phyloP scores from a whole-genome alignment of 2,329 filamentous ascomycete species.

The Huntiella omanensis region DNA sequence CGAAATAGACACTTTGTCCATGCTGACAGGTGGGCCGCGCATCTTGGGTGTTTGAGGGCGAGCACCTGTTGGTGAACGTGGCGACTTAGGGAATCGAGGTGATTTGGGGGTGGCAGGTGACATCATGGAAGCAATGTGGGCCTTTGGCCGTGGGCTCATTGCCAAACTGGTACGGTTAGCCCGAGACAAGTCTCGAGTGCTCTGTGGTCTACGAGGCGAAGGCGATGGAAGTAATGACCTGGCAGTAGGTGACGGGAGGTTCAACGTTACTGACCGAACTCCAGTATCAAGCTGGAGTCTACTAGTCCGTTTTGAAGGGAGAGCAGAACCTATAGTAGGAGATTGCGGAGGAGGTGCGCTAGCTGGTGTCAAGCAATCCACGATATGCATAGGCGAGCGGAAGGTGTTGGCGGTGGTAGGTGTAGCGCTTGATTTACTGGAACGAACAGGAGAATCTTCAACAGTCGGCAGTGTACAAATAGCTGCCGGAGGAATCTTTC shows the following conservation, averaged over 20 bases:
- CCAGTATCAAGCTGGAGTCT: background rate
- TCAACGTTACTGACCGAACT: background rate
- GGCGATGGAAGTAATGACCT: background rate
- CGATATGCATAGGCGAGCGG: background rate
- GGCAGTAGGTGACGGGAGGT: constrained; percentile 1
- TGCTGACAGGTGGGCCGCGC: constrained; percentile 12
- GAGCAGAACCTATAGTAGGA: background rate
- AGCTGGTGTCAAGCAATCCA: background rate
- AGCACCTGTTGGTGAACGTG: background rate
- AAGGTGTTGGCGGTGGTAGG: background rate
- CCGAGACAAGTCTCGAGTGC: background rate
- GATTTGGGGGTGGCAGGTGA: background rate
- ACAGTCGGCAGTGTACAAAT: constrained; percentile 5
- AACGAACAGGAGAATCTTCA: constrained; percentile 2
- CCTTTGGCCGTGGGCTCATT: background rate
- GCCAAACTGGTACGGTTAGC: background rate
- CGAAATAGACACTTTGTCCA: constrained; percentile 4
- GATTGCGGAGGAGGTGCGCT: background rate
- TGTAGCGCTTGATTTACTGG: background rate
- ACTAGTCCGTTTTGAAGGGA: background rate
- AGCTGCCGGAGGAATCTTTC: constrained; percentile 6
- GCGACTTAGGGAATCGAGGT: background rate
- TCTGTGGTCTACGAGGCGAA: constrained; percentile 6
- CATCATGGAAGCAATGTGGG: constrained; percentile 6
- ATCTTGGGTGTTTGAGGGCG: constrained; percentile 1